phyloP scores from a whole-genome alignment of 495 filamentous ascomycete genomes.

The Aspergillus conjunctus region DNA sequence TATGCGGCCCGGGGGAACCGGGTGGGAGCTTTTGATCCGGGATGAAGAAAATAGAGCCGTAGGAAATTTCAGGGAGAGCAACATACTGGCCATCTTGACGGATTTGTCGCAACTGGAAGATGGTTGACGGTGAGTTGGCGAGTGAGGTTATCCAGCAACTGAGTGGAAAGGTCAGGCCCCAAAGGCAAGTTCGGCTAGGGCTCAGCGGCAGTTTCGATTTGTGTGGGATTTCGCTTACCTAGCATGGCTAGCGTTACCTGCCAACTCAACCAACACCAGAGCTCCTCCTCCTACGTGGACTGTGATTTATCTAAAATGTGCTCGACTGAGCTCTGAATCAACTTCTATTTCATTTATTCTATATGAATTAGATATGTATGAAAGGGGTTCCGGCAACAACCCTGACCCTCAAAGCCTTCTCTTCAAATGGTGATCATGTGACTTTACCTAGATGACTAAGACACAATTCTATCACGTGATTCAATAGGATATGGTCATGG shows the following conservation, averaged over 20 bases:
- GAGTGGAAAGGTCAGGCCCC: conserved; percentile 30
- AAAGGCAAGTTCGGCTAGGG: conserved; percentile 44
- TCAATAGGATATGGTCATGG: no score
- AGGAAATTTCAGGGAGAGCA: conserved; percentile 11
- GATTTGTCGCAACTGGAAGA: conserved; percentile 45
- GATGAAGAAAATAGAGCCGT: background rate
- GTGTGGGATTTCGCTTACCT: conserved; percentile 55
- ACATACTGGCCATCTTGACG: conserved; percentile 59
- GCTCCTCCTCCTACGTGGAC: no score
- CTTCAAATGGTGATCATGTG: no score
- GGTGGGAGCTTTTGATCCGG: background rate
- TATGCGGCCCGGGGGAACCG: background rate
- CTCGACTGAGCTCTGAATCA: no score
- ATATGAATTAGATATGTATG: no score
- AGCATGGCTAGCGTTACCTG: conserved; percentile 28
- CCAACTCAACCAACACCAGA: background rate
- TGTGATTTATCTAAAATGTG: no score
- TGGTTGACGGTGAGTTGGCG: conserved; percentile 36
- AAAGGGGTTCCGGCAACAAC: no score
- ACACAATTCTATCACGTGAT: no score
- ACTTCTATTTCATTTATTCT: no score
- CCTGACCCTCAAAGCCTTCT: no score
- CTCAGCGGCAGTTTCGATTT: conserved; percentile 28
- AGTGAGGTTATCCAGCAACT: conserved; percentile 33
- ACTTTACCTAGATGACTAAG: no score